Percentiles rank a stretch among this genome's conserved stretches.
These are phyloP conservation scores for Populus nigra DNA, from an alignment of 345 rosid genomes.

Conservation along the genomic window DNA sequence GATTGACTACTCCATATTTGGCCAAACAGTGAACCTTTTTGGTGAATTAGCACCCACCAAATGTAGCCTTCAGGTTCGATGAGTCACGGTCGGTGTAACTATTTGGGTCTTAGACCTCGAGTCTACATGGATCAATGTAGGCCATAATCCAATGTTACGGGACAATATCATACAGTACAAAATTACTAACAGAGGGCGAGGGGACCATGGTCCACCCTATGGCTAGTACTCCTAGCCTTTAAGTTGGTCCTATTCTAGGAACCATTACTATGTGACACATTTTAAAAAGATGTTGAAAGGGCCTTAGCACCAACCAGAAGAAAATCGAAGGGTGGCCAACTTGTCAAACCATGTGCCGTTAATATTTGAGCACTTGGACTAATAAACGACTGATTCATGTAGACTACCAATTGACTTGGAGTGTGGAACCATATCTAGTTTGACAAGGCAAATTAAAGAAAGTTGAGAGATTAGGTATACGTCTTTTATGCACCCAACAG, in stretches of 20 bases:
- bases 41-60: constrained; percentile 2
- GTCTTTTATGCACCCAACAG: not conserved
- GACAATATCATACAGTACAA: not conserved
- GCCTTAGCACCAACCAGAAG: not conserved
- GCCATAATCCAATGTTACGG: not conserved
- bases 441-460: too few relatives aligned
- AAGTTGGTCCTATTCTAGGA: not conserved
- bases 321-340: not conserved
- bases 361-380: not conserved
- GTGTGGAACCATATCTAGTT: not conserved
- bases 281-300: not conserved
- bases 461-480: not conserved
- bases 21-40: not conserved
- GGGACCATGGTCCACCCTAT: constrained; percentile 12
- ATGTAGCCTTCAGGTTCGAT: not conserved
- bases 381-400: not conserved
- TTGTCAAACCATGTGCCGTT: not conserved
- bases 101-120: not conserved
- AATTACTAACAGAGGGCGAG: not conserved
- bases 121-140: not conserved
- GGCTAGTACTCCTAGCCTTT: not conserved
- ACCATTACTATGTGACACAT: not conserved
- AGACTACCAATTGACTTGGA: not conserved
- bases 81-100: constrained; percentile 1
- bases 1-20: not conserved